These are phyloP conservation scores for Candida coleopterorum DNA, from an alignment of 805 yeast genomes.

Conservation along the genomic window DNA sequence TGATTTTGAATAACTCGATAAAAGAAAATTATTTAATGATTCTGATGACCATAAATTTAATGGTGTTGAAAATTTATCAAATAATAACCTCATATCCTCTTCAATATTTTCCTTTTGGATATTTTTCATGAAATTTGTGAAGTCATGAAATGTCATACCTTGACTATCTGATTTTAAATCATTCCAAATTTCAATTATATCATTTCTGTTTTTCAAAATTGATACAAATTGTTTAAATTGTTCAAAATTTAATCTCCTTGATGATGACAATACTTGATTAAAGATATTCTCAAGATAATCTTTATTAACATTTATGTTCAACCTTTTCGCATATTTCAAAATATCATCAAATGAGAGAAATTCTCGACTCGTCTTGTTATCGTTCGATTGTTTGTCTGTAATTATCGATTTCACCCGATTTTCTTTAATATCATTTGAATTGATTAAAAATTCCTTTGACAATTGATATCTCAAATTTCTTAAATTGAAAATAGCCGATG, in stretches of 20 bases:
- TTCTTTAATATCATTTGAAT: slow-evolving; percentile 33
- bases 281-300: slow-evolving; percentile 48
- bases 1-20: slow-evolving; percentile 23
- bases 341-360: slow-evolving; percentile 62
- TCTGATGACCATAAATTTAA: slow-evolving; percentile 20
- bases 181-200: slow-evolving; percentile 50
- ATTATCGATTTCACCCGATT: slow-evolving; percentile 21
- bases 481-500: slow-evolving; percentile 53
- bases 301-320: slow-evolving; percentile 70
- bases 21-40: slow-evolving; percentile 32
- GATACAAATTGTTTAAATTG: slow-evolving; percentile 76
- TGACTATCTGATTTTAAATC: slow-evolving; percentile 15
- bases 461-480: slow-evolving; percentile 61
- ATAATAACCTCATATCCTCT: slow-evolving; percentile 23
- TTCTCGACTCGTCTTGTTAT: slow-evolving; percentile 17
- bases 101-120: slow-evolving; percentile 45
- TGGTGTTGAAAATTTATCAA: slow-evolving; percentile 20
- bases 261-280: slow-evolving; percentile 9
- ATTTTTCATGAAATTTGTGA: slow-evolving; percentile 36
- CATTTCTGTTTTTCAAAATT: slow-evolving; percentile 60
- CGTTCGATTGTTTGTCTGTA: slow-evolving; percentile 12
- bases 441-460: slow-evolving; percentile 48
- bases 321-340: slow-evolving; percentile 54
- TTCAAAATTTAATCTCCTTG: slow-evolving; percentile 49
- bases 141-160: slow-evolving; percentile 18